Evolutionary conservation across 148 eudicot genomes (phyloP).

Genomic region (Chenopodium quinoa): DNA sequence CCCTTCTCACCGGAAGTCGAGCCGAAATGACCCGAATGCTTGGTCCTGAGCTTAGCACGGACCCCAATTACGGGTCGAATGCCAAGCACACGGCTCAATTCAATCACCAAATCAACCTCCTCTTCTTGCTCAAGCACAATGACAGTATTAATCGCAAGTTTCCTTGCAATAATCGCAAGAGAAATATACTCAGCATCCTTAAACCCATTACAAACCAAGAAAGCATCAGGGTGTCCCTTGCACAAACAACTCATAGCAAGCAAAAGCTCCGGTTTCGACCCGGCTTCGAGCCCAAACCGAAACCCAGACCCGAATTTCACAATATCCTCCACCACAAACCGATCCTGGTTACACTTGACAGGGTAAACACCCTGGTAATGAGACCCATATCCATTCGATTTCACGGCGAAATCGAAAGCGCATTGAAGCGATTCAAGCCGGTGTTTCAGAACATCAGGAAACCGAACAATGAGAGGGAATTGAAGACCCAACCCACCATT

Average conservation of each 20-base stretch:
- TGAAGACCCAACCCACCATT: slow-evolving; percentile 72
- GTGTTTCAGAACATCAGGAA: slow-evolving; percentile 75
- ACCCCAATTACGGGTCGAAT: slow-evolving; percentile 77
- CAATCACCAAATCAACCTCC: slow-evolving; percentile 71
- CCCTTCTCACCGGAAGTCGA: slow-evolving; percentile 97
- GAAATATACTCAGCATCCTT: slow-evolving; percentile 81
- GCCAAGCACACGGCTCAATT: slow-evolving; percentile 46
- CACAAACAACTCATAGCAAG: slow-evolving; percentile 76
- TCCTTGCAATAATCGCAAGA: slow-evolving; percentile 68
- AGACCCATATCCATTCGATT: slow-evolving; percentile 48
- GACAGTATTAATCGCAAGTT: slow-evolving; percentile 60
- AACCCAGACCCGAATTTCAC: slow-evolving; percentile 68
- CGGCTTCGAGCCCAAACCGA: slow-evolving; percentile 90
- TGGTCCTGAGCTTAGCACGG: slow-evolving; percentile 88
- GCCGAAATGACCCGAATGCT: slow-evolving; percentile 89
- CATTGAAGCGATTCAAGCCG: slow-evolving; percentile 67
- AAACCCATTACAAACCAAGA: slow-evolving; percentile 83
- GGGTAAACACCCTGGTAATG: slow-evolving; percentile 97
- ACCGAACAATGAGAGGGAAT: slow-evolving; percentile 69
- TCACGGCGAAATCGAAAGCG: slow-evolving; percentile 66
- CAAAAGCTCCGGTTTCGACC: slow-evolving; percentile 94
- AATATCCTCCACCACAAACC: slow-evolving; percentile 81
- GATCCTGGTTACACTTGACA: slow-evolving; percentile 86
- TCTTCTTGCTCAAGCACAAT: slow-evolving; percentile 91
- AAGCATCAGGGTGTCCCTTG: slow-evolving; percentile 61